Evolutionary conservation across 495 filamentous ascomycete genomes (phyloP), one percentile per base, ranked within the genome.

Genomic region (Aspergillus baeticus): DNA sequence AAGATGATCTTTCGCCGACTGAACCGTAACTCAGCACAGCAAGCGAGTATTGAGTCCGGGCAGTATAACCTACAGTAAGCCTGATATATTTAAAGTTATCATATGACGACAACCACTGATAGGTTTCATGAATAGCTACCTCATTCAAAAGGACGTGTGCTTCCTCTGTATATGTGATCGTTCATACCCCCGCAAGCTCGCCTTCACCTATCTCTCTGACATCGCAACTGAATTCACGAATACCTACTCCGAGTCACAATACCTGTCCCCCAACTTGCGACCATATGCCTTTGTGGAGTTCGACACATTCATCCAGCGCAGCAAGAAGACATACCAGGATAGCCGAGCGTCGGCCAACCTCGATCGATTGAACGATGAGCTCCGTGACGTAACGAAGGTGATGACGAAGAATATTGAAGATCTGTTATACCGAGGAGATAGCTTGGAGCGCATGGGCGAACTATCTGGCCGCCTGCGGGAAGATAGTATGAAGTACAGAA

Each of bases 331-430:
- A 7, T 99, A 99, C 75, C 90, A 94, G 63, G 93, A 98, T 68
- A 86, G 85, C 51, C 89, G 95, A 54, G 94, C 95, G 5, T 86
- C 89, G 6, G 77, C 81, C 57, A 97, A 96, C 69, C 80, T 97
- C 38, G 90, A 91, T 68, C 89, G 90, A 64, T 74, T 96, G 59
- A 96, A 97, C 64, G 90, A 96, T 67, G 94, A 99, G 78, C 82
- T 99, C 39, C 86, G 91, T 64, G 94, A 98, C 81, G 94, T 99
- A 49, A 97, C 94, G 13, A 91, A 96, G 72, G 92, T 98, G 60
- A 99, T 99, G 94, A 98, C 94, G 31, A 99, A 98, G 82, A 99
- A 99, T 70, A 99, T 99, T 65, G 94, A 99, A 77, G 94, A 99
- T 69, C 72, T 99, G 67, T 71, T 99, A 54, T 99, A 99, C 67